phyloP scores from a whole-genome alignment of 495 filamentous ascomycete genomes.

The Neurospora sp. region DNA sequence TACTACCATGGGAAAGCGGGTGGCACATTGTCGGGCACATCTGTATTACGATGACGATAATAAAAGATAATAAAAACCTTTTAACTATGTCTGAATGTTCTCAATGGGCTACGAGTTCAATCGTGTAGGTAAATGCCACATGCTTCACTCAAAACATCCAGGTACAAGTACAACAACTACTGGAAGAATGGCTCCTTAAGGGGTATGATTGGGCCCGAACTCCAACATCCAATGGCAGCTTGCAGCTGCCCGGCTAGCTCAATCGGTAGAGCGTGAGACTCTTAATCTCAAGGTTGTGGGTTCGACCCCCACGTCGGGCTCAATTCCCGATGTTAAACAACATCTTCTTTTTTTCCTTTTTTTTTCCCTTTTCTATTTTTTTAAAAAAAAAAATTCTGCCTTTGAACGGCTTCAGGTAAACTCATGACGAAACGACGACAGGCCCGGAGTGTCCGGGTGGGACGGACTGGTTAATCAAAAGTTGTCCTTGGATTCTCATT shows the following conservation, averaged over 20 bases:
- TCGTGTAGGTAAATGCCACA: neutral
- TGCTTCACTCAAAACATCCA: neutral
- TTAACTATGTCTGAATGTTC: neutral
- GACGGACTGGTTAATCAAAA: neutral
- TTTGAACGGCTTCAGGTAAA: neutral
- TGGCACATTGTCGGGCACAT: neutral
- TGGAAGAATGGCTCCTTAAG: neutral
- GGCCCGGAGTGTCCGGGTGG: neutral
- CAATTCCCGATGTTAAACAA: neutral
- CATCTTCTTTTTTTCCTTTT: neutral
- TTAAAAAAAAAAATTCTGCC: neutral
- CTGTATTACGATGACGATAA: neutral
- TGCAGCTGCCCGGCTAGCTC: slow-evolving; percentile 49
- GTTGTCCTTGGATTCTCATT: neutral
- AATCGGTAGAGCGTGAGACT: slow-evolving; percentile 81
- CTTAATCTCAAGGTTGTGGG: slow-evolving; percentile 34
- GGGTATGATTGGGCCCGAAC: neutral
- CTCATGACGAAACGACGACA: neutral
- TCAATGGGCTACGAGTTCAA: neutral
- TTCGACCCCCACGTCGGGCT: neutral
- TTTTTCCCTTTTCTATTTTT: neutral
- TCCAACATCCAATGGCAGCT: neutral
- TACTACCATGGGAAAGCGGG: neutral
- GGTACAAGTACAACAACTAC: neutral
- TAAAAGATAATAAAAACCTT: neutral